phyloP scores from a whole-genome alignment of 2,329 filamentous ascomycete genomes.

The Pleoardoris graminearum region DNA sequence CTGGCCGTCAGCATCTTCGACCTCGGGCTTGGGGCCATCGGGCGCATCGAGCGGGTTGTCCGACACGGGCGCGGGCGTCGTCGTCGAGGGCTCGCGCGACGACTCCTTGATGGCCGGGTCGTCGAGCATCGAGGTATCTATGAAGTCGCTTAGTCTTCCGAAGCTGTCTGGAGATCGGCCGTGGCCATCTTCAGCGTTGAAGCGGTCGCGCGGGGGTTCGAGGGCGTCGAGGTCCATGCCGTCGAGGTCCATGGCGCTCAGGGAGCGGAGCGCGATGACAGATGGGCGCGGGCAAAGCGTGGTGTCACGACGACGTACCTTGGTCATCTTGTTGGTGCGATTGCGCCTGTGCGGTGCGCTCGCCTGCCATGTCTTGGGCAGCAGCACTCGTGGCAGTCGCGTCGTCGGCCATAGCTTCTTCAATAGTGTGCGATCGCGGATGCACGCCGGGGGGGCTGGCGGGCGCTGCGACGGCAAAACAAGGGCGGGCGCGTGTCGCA shows the following conservation, averaged over 20 bases:
- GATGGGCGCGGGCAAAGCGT: conserved; percentile 2
- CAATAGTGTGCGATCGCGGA: conserved; percentile 22
- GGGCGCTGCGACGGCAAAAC: conserved; percentile 16
- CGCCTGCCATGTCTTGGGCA: conserved; percentile 34
- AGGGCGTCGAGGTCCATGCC: neutral
- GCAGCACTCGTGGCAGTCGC: conserved; percentile 30
- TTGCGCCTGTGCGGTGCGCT: conserved; percentile 26
- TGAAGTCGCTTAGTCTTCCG: conserved; percentile 10
- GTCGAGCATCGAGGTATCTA: conserved; percentile 64
- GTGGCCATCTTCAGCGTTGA: conserved; percentile 2
- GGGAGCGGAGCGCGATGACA: conserved; percentile 9
- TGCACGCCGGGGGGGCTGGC: conserved; percentile 19
- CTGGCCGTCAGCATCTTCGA: conserved; percentile 61
- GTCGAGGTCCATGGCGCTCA: conserved; percentile 1
- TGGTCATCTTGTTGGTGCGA: conserved; percentile 32
- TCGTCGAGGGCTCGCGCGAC: conserved; percentile 59
- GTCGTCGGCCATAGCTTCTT: conserved; percentile 42
- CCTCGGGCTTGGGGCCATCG: conserved; percentile 60
- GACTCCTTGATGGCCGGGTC: conserved; percentile 48
- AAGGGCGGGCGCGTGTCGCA: conserved; percentile 20
- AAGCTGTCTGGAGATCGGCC: neutral
- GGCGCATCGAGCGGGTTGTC: conserved; percentile 73
- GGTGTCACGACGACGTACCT: conserved; percentile 29
- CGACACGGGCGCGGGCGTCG: conserved; percentile 58
- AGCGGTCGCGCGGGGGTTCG: neutral